A percentile compares a stretch with the other conserved stretches of the same genome.
These are phyloP conservation scores for Pulveroboletus frians DNA, from an alignment of 768 basidiomycete genomes.

Conservation along the genomic window DNA sequence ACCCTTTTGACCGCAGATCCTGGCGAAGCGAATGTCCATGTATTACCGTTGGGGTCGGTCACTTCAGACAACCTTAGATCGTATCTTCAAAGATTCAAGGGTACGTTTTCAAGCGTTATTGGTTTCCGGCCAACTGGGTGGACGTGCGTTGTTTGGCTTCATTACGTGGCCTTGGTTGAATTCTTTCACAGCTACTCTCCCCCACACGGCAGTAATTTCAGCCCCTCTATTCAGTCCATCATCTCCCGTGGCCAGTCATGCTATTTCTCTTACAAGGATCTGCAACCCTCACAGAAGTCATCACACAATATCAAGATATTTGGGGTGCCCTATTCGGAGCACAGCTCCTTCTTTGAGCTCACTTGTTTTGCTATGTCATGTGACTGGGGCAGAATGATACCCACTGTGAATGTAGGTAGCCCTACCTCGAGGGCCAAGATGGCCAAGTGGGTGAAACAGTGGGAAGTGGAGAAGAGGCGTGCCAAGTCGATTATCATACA, in stretches of 20 bases:
- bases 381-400: constrained; percentile 84
- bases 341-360: constrained; percentile 92
- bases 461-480: constrained; percentile 77
- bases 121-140: constrained; percentile 95
- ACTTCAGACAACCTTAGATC: constrained; percentile 68
- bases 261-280: constrained; percentile 63
- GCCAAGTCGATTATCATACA: constrained; percentile 34
- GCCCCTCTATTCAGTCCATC: constrained; percentile 62
- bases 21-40: constrained; percentile 70
- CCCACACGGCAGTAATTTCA: constrained; percentile 55
- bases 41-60: constrained; percentile 75
- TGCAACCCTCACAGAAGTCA: constrained; percentile 68
- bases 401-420: constrained; percentile 87
- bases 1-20: constrained; percentile 74
- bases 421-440: constrained; percentile 76
- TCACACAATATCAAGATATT: constrained; percentile 66
- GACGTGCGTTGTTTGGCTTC: constrained; percentile 55
- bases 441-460: constrained; percentile 82
- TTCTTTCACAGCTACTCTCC: constrained; percentile 50
- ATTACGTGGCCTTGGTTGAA: neutral
- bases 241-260: constrained; percentile 62
- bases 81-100: constrained; percentile 73
- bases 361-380: constrained; percentile 92
- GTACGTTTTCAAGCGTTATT: constrained; percentile 63
- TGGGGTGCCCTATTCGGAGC: constrained; percentile 91